Percentiles rank a stretch among this genome's conserved stretches.
These are phyloP conservation scores for Macaranga tanarius DNA, from an alignment of 441 rosid genomes.

Conservation along the genomic window DNA sequence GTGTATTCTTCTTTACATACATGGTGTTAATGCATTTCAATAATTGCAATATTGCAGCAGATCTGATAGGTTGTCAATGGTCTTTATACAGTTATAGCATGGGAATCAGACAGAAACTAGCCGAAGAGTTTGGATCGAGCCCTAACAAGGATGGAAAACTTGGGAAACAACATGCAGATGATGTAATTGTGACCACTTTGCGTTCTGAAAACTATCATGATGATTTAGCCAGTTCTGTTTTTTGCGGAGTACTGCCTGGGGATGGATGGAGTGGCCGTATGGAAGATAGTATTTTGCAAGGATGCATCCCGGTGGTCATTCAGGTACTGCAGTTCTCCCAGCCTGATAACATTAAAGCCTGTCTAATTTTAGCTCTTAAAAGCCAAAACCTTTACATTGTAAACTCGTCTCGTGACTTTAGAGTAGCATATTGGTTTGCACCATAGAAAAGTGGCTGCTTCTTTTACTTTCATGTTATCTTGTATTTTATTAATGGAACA, in stretches of 20 bases:
- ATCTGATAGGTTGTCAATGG: slow-evolving; percentile 15
- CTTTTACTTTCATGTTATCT: neutral
- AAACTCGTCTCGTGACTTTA: neutral
- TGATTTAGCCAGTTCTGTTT: slow-evolving; percentile 75
- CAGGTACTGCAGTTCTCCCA: slow-evolving; percentile 52
- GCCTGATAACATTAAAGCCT: neutral
- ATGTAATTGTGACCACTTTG: slow-evolving; percentile 65
- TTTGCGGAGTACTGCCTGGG: slow-evolving; percentile 95
- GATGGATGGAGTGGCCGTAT: slow-evolving; percentile 99
- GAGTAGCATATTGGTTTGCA: neutral
- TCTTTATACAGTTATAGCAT: slow-evolving; percentile 78
- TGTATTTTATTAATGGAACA: neutral
- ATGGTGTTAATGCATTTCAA: slow-evolving; percentile 2
- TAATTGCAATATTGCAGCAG: slow-evolving; percentile 31
- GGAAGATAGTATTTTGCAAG: slow-evolving; percentile 97
- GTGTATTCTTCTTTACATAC: slow-evolving; percentile 8
- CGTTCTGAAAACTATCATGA: slow-evolving; percentile 66
- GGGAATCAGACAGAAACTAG: slow-evolving; percentile 93
- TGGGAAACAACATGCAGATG: slow-evolving; percentile 79
- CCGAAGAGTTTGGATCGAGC: slow-evolving; percentile 88
- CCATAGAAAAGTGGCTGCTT: neutral
- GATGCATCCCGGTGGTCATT: slow-evolving; percentile 93
- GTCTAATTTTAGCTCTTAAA: slow-evolving; percentile 1
- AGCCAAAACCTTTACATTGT: neutral
- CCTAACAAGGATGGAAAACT: slow-evolving; percentile 90